Evolutionary conservation across 768 basidiomycete genomes (phyloP).

Genomic region (Gymnopilus dilepis): DNA sequence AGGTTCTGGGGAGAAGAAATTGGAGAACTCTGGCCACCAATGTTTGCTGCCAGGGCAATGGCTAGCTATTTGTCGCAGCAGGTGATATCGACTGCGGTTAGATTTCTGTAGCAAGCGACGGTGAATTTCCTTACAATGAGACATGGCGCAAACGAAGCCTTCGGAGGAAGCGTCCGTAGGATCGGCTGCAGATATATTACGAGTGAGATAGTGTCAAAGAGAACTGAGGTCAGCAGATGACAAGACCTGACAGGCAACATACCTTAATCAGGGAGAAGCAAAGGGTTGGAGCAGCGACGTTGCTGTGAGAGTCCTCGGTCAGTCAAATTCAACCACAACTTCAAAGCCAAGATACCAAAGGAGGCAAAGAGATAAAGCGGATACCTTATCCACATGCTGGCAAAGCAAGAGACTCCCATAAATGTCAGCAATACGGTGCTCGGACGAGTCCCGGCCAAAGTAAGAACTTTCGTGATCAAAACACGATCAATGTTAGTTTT

Average conservation of each 20-base stretch:
- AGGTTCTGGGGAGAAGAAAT: conserved; percentile 99
- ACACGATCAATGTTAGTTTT: conserved; percentile 95
- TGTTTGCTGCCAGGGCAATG: conserved; percentile 97
- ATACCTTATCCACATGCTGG: conserved; percentile 99
- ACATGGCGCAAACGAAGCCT: conserved; percentile 86
- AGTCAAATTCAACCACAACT: conserved; percentile 1
- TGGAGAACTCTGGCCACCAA: conserved; percentile 96
- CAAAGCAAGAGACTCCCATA: conserved; percentile 97
- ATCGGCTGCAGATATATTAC: conserved; percentile 71
- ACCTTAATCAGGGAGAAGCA: conserved; percentile 97
- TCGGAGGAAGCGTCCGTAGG: conserved; percentile 85
- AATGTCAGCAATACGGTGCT: conserved; percentile 88
- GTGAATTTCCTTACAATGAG: conserved; percentile 64
- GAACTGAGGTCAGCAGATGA: conserved; percentile 5
- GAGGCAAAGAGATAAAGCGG: conserved; percentile 2
- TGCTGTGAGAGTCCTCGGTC: conserved; percentile 50
- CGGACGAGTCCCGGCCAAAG: conserved; percentile 88
- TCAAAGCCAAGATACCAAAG: background rate
- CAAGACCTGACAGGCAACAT: conserved; percentile 34
- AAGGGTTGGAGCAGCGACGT: conserved; percentile 96
- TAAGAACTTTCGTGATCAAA: conserved; percentile 88
- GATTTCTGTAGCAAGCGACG: background rate
- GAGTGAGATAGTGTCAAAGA: conserved; percentile 8
- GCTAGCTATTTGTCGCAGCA: conserved; percentile 65
- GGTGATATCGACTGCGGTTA: background rate